Evolutionary conservation across 306 rosid species (phyloP).

Genomic region (Vicia faba): DNA sequence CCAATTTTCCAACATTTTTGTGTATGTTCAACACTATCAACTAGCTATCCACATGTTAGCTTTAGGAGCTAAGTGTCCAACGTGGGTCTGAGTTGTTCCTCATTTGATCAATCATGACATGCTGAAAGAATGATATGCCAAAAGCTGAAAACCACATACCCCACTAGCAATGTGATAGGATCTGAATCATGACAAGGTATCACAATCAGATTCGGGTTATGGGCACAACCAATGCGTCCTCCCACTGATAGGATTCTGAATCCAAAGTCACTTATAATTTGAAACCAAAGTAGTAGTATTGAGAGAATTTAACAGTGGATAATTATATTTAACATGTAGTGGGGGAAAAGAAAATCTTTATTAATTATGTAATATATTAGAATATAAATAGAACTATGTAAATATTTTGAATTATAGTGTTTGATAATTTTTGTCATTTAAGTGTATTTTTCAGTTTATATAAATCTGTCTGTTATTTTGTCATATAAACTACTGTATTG

Average conservation of each 20-base stretch:
- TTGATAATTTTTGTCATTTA: neutral
- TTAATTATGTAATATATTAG: neutral
- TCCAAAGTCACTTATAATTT: neutral
- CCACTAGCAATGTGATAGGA: neutral
- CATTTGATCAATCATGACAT: neutral
- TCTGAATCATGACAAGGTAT: neutral
- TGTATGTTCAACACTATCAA: no score
- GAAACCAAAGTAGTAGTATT: no score
- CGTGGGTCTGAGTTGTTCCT: neutral
- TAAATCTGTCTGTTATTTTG: slow-evolving; percentile 18
- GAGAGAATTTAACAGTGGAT: neutral
- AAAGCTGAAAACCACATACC: neutral
- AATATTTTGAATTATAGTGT: neutral
- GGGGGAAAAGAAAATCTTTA: neutral
- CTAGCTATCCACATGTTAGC: neutral
- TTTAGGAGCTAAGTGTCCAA: neutral
- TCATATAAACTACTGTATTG: slow-evolving; percentile 5
- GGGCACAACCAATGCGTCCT: neutral
- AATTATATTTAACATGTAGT: neutral
- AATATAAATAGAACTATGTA: neutral
- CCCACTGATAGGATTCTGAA: neutral
- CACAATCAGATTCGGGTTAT: neutral
- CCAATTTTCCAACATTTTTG: no score
- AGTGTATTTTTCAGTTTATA: neutral
- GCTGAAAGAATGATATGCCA: neutral